Evolutionary conservation across 257 asterid species (phyloP), one percentile per base, ranked within the genome.

Genomic region (Eucommia ulmoides): DNA sequence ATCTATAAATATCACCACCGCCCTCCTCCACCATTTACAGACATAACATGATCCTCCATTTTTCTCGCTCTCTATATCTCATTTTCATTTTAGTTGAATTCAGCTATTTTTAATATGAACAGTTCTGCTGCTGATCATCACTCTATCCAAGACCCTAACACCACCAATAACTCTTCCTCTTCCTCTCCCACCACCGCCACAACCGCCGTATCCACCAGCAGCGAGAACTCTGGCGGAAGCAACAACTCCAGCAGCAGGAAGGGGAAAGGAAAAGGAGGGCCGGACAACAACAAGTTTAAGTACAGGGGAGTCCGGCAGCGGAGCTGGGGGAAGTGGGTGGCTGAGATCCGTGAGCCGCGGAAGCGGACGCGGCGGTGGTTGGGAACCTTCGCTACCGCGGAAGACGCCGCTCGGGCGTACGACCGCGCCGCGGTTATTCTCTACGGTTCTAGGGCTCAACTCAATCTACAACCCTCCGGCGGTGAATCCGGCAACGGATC

Each of bases 291-390:
- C 61, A 84, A 82, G 74, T 88, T 88, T 63, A 64, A 79, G 2
- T 88, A 74, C 25, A 38, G 96, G 0, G 97, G 97, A 0, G 96
- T 88, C 7, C 60, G 97, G 20, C 97, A 88, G 57, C 82, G 97
- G 2, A 88, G 97, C 67, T 88, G 96, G 97, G 97, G 97, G 0
- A 84, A 88, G 26, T 88, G 97, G 97, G 97, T 88, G 0, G 96
- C 96, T 11, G 96, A 88, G 94, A 88, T 88, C 70, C 95, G 97
- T 0, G 97, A 88, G 65, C 97, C 97, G 0, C 48, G 89, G 0
- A 82, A 84, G 53, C 71, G 96, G 0, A 80, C 89, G 0, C 64
- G 97, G 0, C 84, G 97, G 5, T 88, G 97, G 97, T 75, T 88
- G 0, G 97, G 97, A 0, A 88, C 95, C 0, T 88, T 88, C 59